A percentile compares a stretch with the other conserved stretches of the same genome.
phyloP scores from a whole-genome alignment of 2,329 filamentous ascomycete genomes.

The Arachnomyces sp. region DNA sequence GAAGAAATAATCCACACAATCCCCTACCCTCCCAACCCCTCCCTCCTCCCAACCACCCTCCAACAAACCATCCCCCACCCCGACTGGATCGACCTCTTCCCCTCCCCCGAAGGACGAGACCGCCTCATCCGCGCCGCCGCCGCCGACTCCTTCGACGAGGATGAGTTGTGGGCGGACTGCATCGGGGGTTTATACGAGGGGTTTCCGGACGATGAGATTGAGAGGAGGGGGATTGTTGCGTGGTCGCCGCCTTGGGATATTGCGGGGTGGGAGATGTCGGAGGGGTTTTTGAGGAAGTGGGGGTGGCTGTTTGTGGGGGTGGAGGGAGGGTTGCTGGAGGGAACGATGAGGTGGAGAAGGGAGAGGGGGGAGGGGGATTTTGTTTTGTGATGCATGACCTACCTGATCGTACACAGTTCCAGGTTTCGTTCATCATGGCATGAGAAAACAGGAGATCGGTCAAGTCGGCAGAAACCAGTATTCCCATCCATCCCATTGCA shows the following conservation, averaged over 20 bases:
- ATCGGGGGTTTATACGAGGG: constrained; percentile 39
- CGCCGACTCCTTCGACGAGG: constrained; percentile 37
- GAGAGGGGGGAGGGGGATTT: too few relatives aligned
- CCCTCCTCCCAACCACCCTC: constrained; percentile 32
- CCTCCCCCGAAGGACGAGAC: constrained; percentile 33
- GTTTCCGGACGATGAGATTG: constrained; percentile 37
- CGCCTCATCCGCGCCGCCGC: constrained; percentile 30
- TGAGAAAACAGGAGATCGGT: too few relatives aligned
- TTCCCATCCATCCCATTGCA: too few relatives aligned
- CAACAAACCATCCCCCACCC: constrained; percentile 33
- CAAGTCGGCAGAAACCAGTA: too few relatives aligned
- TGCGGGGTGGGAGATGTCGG: constrained; percentile 35
- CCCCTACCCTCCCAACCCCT: constrained; percentile 22
- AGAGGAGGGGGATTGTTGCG: constrained; percentile 34
- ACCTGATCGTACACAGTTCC: too few relatives aligned
- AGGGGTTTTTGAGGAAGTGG: constrained; percentile 35
- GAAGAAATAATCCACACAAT: constrained; percentile 23
- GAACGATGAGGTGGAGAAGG: too few relatives aligned
- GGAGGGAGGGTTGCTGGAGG: too few relatives aligned
- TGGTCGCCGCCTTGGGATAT: constrained; percentile 38
- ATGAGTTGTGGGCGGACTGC: constrained; percentile 38
- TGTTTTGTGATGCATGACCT: too few relatives aligned
- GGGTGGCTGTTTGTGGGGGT: too few relatives aligned
- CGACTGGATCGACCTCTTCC: constrained; percentile 39
- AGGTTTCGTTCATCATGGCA: too few relatives aligned